Base-by-base conservation (phyloP, 108 stramenopile species). In the Mediolabrus comicus region DNA sequence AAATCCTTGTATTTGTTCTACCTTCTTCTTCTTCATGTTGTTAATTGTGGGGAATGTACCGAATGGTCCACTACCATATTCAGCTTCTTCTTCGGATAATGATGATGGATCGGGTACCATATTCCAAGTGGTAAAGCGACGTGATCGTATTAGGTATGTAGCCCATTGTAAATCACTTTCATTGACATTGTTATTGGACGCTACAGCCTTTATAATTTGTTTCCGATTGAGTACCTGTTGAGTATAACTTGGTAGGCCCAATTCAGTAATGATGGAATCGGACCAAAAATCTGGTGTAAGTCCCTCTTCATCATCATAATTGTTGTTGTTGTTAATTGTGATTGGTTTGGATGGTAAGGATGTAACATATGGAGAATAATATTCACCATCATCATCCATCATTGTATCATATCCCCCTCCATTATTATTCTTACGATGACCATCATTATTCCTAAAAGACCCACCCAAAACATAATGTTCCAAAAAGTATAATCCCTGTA, bases 211-310 rank as follows among this genome's bases (percentile, higher is more conserved):
- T 16, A 60, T 16, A 11, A 69, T 69, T 4, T 17, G 19, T 31
- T 69, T 69, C 22, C 68, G 27, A 16, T 43, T 17, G 27, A 51
- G 39, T 51, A 59, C 33, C 39, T 31, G 24, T 52, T 69, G 58
- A 17, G 35, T 14, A 29, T 59, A 59, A 9, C 29, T 24, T 9
- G 57, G 68, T 5, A 69, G 39, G 5, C 59, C 57, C 11, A 59
- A 31, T n/a, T 41, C 68, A 2, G 10, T 0, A 1, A 69, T 69
- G 8, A 51, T 16, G 2, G 41, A 39, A 2, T 46, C 31, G 1
- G 26, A 43, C 68, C 68, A 69, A 69, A 69, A 69, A 41, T 69
- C 68, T 12, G 68, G 68, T 9, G 68, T 49, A 19, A 69, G 31
- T 49, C 68, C 68, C 5, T 30, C 43, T 43, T 69, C 68, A 26